Evolutionary conservation across 2,329 filamentous ascomycete species (phyloP).

Genomic region (Paecilomyces dactylethromorphus): DNA sequence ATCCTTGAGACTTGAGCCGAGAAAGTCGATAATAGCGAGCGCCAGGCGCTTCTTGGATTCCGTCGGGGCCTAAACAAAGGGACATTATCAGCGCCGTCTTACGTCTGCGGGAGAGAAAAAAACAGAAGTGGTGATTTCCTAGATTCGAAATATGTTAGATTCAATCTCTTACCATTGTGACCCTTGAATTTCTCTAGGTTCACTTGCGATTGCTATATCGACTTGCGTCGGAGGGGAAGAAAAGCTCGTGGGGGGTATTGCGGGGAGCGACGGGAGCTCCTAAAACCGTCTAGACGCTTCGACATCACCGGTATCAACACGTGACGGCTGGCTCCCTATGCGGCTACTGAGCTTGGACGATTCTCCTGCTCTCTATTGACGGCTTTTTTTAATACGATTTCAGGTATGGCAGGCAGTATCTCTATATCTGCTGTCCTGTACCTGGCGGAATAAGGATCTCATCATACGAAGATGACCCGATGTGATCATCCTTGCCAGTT

Average conservation of each 20-base stretch:
- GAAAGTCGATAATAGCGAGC: slow-evolving; percentile 95
- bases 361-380: neutral
- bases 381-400: slow-evolving; percentile 3
- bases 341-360: neutral
- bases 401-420: slow-evolving; percentile 15
- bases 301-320: slow-evolving; percentile 7
- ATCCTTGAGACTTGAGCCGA: slow-evolving; percentile 74
- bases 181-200: neutral
- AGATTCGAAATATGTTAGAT: neutral
- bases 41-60: slow-evolving; percentile 79
- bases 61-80: slow-evolving; percentile 27
- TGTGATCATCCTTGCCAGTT: slow-evolving; percentile 22
- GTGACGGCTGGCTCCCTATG: slow-evolving; percentile 5
- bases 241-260: slow-evolving; percentile 3
- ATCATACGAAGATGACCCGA: slow-evolving; percentile 30
- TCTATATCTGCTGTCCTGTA: slow-evolving; percentile 13
- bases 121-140: neutral
- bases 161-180: slow-evolving; percentile 3
- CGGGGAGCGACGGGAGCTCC: slow-evolving; percentile 6
- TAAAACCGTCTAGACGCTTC: slow-evolving; percentile 8
- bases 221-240: neutral
- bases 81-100: neutral
- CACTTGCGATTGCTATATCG: neutral
- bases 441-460: slow-evolving; percentile 15
- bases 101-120: neutral